phyloP scores from a whole-genome alignment of 1,284 basidiomycete genomes.

The Puccinia novopanici region DNA sequence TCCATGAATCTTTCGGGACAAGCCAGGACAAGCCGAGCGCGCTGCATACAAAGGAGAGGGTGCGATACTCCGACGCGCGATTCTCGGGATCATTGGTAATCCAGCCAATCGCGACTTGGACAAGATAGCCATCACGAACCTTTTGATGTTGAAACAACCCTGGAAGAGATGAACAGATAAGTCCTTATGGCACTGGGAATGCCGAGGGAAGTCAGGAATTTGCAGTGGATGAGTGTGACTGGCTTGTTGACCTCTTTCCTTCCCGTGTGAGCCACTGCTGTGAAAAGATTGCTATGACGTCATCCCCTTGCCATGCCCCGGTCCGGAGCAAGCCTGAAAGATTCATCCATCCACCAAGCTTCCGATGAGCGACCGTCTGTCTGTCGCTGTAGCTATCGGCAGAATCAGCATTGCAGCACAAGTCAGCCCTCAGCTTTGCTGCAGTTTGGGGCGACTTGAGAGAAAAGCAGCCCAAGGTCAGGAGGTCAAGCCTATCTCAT shows the following conservation, averaged over 20 bases:
- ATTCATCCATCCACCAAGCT: no score
- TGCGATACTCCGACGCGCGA: not conserved
- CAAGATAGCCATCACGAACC: not conserved
- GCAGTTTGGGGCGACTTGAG: not conserved
- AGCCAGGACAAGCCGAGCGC: not conserved
- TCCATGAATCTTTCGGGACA: slow-evolving; percentile 9
- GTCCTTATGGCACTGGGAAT: no score
- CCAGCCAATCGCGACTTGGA: not conserved
- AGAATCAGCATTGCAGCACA: not conserved
- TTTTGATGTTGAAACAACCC: not conserved
- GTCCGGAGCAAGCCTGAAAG: not conserved
- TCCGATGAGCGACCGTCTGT: no score
- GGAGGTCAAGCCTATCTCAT: not conserved
- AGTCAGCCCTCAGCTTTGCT: not conserved
- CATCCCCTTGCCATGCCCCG: not conserved
- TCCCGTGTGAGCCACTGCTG: not conserved
- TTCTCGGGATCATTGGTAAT: not conserved
- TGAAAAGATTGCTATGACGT: not conserved
- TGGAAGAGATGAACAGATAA: not conserved
- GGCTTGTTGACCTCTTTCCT: not conserved
- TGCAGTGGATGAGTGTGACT: not conserved
- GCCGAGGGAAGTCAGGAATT: no score
- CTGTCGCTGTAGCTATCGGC: no score
- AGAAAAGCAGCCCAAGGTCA: not conserved
- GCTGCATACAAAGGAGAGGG: not conserved